A percentile compares a stretch with the other conserved stretches of the same genome.
These are phyloP conservation scores for Saccharomyces pastorianus DNA, from an alignment of 1,139 yeast species.

Conservation along the genomic window DNA sequence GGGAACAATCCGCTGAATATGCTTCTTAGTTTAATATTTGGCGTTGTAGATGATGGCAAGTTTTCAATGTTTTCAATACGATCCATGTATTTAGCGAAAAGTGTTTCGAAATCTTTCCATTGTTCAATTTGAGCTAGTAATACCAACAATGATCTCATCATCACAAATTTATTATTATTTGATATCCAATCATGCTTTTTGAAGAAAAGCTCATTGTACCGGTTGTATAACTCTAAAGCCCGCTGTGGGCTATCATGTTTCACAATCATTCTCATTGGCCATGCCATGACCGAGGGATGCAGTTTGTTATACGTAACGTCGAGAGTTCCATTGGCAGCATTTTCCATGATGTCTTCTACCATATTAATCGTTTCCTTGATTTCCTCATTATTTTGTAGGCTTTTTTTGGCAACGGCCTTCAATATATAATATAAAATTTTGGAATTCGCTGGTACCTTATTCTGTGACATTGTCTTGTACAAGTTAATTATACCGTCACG, in stretches of 20 bases:
- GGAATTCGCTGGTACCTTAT: slow-evolving; percentile 33
- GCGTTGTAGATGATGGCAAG: slow-evolving; percentile 24
- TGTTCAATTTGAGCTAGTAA: slow-evolving; percentile 29
- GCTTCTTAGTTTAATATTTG: slow-evolving; percentile 21
- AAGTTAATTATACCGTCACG: slow-evolving; percentile 25
- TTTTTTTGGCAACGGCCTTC: slow-evolving; percentile 38
- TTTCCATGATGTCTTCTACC: slow-evolving; percentile 28
- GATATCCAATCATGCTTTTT: slow-evolving; percentile 17
- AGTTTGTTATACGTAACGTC: slow-evolving; percentile 19
- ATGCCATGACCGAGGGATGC: slow-evolving; percentile 31
- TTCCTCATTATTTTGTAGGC: slow-evolving; percentile 27
- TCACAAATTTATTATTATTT: slow-evolving; percentile 22
- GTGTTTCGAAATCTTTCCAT: slow-evolving; percentile 31
- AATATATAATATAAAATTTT: slow-evolving; percentile 38
- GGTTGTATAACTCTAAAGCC: slow-evolving; percentile 29
- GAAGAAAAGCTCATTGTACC: slow-evolving; percentile 25
- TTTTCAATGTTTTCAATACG: slow-evolving; percentile 29
- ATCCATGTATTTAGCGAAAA: slow-evolving; percentile 25
- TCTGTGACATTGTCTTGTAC: slow-evolving; percentile 38
- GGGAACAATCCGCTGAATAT: slow-evolving; percentile 27
- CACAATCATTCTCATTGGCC: slow-evolving; percentile 29
- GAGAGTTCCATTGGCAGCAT: slow-evolving; percentile 20
- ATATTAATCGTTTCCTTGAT: slow-evolving; percentile 26
- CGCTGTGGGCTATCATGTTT: slow-evolving; percentile 27
- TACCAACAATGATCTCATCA: slow-evolving; percentile 30